Base-by-base conservation (phyloP, 2,329 filamentous ascomycete genomes). In the Epichloe coenophiala region DNA sequence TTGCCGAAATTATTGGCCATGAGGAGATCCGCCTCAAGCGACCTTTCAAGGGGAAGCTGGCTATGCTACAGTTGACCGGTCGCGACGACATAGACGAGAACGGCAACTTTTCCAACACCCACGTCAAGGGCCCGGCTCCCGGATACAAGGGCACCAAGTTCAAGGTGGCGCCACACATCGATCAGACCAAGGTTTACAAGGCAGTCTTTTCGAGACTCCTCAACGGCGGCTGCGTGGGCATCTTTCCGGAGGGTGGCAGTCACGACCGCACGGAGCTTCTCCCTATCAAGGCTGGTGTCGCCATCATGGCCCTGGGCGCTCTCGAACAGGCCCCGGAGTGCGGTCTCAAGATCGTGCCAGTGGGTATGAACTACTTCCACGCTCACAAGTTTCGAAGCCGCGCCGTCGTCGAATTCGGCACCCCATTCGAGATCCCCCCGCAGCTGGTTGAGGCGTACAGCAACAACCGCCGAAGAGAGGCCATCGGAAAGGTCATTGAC, bases 281-380 rank as follows among this genome's bases (percentile, higher is more conserved):
- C 41, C 91, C 93, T 21, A 74, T 97, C 55, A 97, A 97, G 76
- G 91, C 93, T 60, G 91, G 91, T 65, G 88, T 98, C 53, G 93
- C 93, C 52, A 93, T 98, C 62, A 98, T 98, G 91, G 93, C 91
- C 12, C 77, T 98, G 37, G 91, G 91, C 39, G 85, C 93, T 1
- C 74, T 97, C 48, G 88, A 87, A 5, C 83, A 88, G 51, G 81
- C 90, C 54, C 90, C 90, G 3, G 77, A 91, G 56, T 95, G 88
- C 62, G 88, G 87, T 33, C 73, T 98, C 54, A 94, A 90, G 68
- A 96, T 98, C 59, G 88, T 98, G 23, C 93, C 93, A 3, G 90
- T 93, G 48, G 91, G 91, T 60, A 96, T 98, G 91, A 98, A 98
- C 68, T 98, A 98, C 69, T 98, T 98, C 70, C 91, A 97, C 68